Conservation (phyloP, 352 stramenopile species). For the Elongisporangium prolatum region DNA sequence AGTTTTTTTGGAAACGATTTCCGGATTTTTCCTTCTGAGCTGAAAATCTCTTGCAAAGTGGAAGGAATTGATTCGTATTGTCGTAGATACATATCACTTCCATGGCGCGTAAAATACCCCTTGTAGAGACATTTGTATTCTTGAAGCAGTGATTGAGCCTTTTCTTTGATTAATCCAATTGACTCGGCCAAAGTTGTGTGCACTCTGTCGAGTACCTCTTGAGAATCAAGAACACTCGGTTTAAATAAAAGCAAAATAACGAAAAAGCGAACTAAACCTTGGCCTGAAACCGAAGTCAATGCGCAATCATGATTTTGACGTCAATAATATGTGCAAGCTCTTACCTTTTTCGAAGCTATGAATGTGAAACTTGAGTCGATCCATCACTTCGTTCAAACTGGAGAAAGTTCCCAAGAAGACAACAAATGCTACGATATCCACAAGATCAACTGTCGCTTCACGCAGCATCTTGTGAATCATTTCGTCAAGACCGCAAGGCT, state of each 20-base stretch:
- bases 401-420: conserved; percentile 70
- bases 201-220: conserved; percentile 42
- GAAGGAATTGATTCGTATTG: conserved; percentile 23
- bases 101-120: conserved; percentile 43
- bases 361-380: conserved; percentile 40
- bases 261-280: conserved; percentile 56
- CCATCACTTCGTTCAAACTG: conserved; percentile 53
- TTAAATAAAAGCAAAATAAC: conserved; percentile 61
- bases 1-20: conserved; percentile 22
- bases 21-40: conserved; percentile 1
- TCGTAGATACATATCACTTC: conserved; percentile 19
- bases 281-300: too few relatives aligned
- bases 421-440: conserved; percentile 62
- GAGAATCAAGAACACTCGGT: conserved; percentile 17
- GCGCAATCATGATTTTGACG: too few relatives aligned
- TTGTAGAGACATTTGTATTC: conserved; percentile 52
- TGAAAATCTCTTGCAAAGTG: conserved; percentile 15
- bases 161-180: conserved; percentile 23
- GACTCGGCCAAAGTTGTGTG: conserved; percentile 34
- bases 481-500: conserved; percentile 20
- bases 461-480: conserved; percentile 29
- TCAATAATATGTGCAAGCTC: too few relatives aligned
- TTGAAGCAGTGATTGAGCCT: conserved; percentile 23
- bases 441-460: conserved; percentile 39
- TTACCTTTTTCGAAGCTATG: conserved; percentile 43